Evolutionary conservation across 768 basidiomycete genomes (phyloP).

Genomic region (Leccinum subgranulosum): DNA sequence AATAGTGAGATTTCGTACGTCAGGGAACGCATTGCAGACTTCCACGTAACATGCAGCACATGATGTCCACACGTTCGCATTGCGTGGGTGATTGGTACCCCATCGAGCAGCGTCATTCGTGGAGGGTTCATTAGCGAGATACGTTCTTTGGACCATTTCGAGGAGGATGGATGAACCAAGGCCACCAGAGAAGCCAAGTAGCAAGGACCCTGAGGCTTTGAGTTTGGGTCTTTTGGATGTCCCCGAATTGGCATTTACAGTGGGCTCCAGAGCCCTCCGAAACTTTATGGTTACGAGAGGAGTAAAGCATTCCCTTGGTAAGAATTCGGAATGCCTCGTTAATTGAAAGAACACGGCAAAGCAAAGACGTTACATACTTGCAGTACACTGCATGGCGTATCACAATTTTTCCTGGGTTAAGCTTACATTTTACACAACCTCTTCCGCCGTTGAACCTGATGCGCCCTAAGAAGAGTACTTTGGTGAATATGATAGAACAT

Average conservation of each 20-base stretch:
- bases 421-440: slow-evolving; percentile 74
- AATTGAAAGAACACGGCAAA: slow-evolving; percentile 8
- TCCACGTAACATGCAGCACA: slow-evolving; percentile 71
- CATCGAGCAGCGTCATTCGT: slow-evolving; percentile 38
- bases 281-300: slow-evolving; percentile 63
- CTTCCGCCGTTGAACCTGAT: slow-evolving; percentile 65
- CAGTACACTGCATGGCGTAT: slow-evolving; percentile 82
- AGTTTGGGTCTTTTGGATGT: slow-evolving; percentile 56
- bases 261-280: slow-evolving; percentile 60
- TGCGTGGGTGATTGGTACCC: slow-evolving; percentile 66
- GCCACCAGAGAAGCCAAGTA: slow-evolving; percentile 77
- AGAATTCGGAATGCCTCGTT: neutral
- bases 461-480: slow-evolving; percentile 42
- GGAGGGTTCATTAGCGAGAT: slow-evolving; percentile 38
- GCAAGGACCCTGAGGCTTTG: slow-evolving; percentile 65
- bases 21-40: slow-evolving; percentile 55
- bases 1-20: slow-evolving; percentile 40
- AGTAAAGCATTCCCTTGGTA: slow-evolving; percentile 59
- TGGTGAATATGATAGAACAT: neutral
- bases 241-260: slow-evolving; percentile 53
- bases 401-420: slow-evolving; percentile 59
- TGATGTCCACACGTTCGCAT: slow-evolving; percentile 58
- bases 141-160: slow-evolving; percentile 61
- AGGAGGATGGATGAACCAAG: slow-evolving; percentile 71
- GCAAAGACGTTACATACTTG: slow-evolving; percentile 48